Percentiles rank a stretch among this genome's conserved stretches.
These are phyloP conservation scores for Umbelopsis sp. DNA, from an alignment of 192 early-diverging fungal genomes.

Conservation along the genomic window DNA sequence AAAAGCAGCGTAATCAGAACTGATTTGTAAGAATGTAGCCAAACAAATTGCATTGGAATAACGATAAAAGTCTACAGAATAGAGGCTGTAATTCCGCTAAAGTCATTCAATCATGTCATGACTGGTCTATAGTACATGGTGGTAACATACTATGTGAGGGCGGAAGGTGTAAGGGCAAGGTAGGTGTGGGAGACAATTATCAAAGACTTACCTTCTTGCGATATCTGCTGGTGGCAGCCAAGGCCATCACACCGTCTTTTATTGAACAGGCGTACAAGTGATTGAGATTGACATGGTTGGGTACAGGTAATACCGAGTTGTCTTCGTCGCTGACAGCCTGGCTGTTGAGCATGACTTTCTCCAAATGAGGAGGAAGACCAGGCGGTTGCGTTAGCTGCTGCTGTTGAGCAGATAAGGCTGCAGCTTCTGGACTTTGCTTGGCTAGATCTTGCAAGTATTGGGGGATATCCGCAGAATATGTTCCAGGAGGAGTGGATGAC, in stretches of 20 bases:
- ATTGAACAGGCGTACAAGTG: constrained; percentile 97
- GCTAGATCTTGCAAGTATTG: constrained; percentile 33
- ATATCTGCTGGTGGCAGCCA: constrained; percentile 89
- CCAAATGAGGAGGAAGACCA: constrained; percentile 88
- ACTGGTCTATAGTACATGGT: constrained; percentile 51
- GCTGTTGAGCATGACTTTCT: constrained; percentile 90
- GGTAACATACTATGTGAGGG: constrained; percentile 42
- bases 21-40: too few species aligned
- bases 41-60: background rate
- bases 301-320: constrained; percentile 78
- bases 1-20: too few species aligned
- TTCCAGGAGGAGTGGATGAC: constrained; percentile 32
- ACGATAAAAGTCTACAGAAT: background rate
- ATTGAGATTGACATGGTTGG: constrained; percentile 92
- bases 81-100: background rate
- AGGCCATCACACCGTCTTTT: constrained; percentile 93
- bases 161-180: too few species aligned
- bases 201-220: constrained; percentile 71
- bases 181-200: background rate
- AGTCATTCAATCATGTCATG: constrained; percentile 4
- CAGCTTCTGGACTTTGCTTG: background rate
- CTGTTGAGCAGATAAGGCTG: constrained; percentile 21
- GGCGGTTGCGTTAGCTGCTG: constrained; percentile 65
- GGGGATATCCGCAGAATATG: constrained; percentile 44
- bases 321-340: constrained; percentile 73